A percentile compares a stretch with the other conserved stretches of the same genome.
These are phyloP conservation scores for Neurospora tetraspora DNA, from an alignment of 495 filamentous ascomycete species.

Conservation along the genomic window DNA sequence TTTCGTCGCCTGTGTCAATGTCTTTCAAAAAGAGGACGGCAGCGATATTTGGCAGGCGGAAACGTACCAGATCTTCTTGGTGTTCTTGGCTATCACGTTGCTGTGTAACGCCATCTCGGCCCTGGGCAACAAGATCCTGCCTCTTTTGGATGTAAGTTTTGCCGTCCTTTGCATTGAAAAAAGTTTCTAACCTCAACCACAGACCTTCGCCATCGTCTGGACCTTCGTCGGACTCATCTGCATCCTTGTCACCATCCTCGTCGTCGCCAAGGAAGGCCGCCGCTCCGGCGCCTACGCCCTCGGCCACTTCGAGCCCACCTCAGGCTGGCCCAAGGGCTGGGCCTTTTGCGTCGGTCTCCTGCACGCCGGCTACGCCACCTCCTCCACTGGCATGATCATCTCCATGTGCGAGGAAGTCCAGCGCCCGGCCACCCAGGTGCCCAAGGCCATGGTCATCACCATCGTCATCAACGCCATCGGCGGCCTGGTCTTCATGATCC, in stretches of 20 bases:
- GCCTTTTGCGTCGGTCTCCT: conserved; percentile 39
- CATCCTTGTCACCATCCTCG: conserved; percentile 33
- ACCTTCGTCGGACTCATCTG: conserved; percentile 38
- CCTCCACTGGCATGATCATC: conserved; percentile 44
- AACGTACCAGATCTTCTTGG: conserved; percentile 48
- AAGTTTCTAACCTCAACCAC: not conserved
- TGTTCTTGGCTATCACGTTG: conserved; percentile 48
- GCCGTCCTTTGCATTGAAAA: not conserved
- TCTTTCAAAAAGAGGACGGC: conserved; percentile 35
- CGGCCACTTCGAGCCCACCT: conserved; percentile 34
- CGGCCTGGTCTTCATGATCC: conserved; percentile 40
- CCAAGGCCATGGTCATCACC: conserved; percentile 42
- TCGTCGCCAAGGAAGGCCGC: conserved; percentile 35
- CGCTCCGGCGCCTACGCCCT: conserved; percentile 31
- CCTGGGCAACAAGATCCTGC: conserved; percentile 47
- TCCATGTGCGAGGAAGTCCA: conserved; percentile 43
- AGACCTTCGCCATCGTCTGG: conserved; percentile 44
- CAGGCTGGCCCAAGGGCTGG: conserved; percentile 40
- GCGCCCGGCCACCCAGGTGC: conserved; percentile 37
- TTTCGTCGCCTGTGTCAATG: conserved; percentile 42
- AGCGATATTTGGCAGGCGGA: conserved; percentile 31
- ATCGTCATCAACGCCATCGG: conserved; percentile 38
- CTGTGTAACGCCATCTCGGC: conserved; percentile 45
- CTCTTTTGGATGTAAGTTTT: conserved; percentile 41
- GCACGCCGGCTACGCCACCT: conserved; percentile 41